Conservation (phyloP, 2,329 filamentous ascomycete genomes). For the Colletotrichum scovillei region DNA sequence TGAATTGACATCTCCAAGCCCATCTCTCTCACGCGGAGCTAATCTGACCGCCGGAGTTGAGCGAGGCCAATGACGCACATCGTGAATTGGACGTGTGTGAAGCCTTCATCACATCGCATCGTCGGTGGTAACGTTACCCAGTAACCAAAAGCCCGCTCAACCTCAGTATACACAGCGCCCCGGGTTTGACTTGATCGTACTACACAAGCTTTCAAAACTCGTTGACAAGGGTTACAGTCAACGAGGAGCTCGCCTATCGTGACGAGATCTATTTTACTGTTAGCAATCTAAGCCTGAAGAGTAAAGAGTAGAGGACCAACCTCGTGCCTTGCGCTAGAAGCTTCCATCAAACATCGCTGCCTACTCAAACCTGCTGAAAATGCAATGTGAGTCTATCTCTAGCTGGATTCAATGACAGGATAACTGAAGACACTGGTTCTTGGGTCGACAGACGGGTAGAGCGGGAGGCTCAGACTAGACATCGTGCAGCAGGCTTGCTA, state of each 20-base stretch:
- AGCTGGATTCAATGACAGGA: background rate
- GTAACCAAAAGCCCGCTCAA: background rate
- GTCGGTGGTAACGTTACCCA: constrained; percentile 18
- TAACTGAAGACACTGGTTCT: background rate
- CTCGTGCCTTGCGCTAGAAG: background rate
- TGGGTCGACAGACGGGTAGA: constrained; percentile 7
- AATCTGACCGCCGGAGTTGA: constrained; percentile 20
- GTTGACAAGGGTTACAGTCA: background rate
- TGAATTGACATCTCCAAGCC: background rate
- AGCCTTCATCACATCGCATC: background rate
- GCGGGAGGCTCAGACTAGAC: constrained; percentile 6
- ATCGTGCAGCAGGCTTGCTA: constrained; percentile 3
- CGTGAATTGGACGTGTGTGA: background rate
- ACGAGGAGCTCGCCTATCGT: background rate
- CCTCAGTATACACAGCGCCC: background rate
- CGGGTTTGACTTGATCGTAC: background rate
- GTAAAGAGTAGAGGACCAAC: background rate
- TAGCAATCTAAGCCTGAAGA: background rate
- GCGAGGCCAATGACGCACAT: constrained; percentile 9
- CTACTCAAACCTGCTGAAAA: background rate
- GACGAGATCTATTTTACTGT: background rate
- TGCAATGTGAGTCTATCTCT: background rate
- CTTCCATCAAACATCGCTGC: background rate
- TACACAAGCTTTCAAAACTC: background rate
- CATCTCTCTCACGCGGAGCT: background rate